Base-by-base conservation (phyloP, 73 alveolate genomes). In the Paramecium octaurelia region DNA sequence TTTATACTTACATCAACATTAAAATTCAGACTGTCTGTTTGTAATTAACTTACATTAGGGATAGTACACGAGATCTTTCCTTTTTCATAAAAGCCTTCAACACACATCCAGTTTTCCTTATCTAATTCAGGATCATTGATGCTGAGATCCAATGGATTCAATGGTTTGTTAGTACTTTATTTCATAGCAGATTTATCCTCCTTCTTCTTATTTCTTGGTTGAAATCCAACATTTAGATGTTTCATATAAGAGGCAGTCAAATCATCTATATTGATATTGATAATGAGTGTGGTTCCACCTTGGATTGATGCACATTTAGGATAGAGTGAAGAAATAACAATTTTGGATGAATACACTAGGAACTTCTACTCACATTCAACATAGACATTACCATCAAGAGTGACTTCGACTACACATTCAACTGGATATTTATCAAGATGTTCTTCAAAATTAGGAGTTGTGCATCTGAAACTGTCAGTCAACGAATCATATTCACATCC, bases 221-320 rank as follows among this genome's bases (percentile, higher is more conserved):
- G 95, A 93, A 98, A 98, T 36, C 99, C 99, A 11, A 98, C 97
- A 24, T 97, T 97, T 69, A 98, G 86, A 77, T 97, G 96, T 92
- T 93, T 95, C 86, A 98, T 92, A 71, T 95, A 93, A 24, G 93
- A 86, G 58, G 98, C 98, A 11, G 98, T 96, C 38, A 92, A 94
- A 76, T 95, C 95, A 92, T 97, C 99, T 44, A 98, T 94, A 88
- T 96, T 95, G 35, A 98, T 97, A 58, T 94, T 93, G 11, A 98
- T 92, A 58, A 97, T 96, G 16, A 98, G 88, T 14, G 97, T 97
- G 20, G 99, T 95, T 34, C 98, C 98, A 38, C 99, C 99, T 34
- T 94, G 64, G n/a, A 98, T 98, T 8, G 99, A 96, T 27, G 99
- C 99, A 92, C 99, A 98, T 93, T 98, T 98, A n/a, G 99, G 99